phyloP scores from a whole-genome alignment of 768 basidiomycete species.

The Boletus edulis region DNA sequence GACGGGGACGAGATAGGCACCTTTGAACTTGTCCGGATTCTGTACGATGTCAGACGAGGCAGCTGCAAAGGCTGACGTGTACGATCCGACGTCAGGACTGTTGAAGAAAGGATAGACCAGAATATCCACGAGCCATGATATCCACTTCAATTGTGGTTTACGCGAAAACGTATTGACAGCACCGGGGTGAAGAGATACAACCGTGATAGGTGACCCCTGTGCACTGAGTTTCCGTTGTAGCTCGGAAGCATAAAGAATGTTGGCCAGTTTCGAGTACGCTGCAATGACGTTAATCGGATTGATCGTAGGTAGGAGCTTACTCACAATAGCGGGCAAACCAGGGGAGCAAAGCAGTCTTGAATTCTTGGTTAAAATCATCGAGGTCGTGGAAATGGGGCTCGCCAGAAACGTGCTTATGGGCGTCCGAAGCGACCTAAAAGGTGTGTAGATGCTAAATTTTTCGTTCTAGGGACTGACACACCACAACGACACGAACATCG shows the following conservation, averaged over 20 bases:
- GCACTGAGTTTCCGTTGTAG: constrained; percentile 44
- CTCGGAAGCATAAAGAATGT: constrained; percentile 46
- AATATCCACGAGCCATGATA: constrained; percentile 22
- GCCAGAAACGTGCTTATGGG: constrained; percentile 20
- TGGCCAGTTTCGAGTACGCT: constrained; percentile 54
- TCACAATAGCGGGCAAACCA: constrained; percentile 34
- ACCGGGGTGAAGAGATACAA: constrained; percentile 31
- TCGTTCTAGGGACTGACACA: constrained; percentile 24
- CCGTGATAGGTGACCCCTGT: constrained; percentile 27
- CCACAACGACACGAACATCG: constrained; percentile 62
- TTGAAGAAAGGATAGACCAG: constrained; percentile 18
- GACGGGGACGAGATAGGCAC: constrained; percentile 32
- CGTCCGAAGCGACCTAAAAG: constrained; percentile 34
- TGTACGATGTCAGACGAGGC: constrained; percentile 23
- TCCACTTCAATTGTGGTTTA: constrained; percentile 14
- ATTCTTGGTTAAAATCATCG: constrained; percentile 38
- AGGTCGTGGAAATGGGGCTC: constrained; percentile 27
- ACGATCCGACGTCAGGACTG: constrained; percentile 22
- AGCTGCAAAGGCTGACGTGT: constrained; percentile 30
- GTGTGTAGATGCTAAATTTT: background rate
- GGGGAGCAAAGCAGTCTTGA: constrained; percentile 17
- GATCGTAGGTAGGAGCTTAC: background rate
- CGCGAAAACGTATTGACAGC: constrained; percentile 30
- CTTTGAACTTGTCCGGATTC: constrained; percentile 25
- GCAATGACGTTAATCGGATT: background rate